These are phyloP conservation scores for Fusarium brevicatenulatum DNA, from an alignment of 2,329 filamentous ascomycete species.

Conservation along the genomic window DNA sequence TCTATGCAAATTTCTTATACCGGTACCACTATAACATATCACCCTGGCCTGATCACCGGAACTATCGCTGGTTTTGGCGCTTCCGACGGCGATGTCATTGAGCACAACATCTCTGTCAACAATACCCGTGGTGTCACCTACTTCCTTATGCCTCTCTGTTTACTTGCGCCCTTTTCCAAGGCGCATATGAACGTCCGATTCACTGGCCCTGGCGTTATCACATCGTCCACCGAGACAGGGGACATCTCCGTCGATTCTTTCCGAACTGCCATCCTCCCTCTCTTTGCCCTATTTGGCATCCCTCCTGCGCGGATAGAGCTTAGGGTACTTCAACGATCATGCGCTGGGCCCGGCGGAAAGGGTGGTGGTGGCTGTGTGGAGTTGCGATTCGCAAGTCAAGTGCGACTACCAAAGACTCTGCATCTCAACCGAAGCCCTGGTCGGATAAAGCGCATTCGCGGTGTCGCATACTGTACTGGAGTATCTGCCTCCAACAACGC, in stretches of 20 bases:
- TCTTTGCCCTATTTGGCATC: conserved; percentile 92
- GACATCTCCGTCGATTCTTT: conserved; percentile 95
- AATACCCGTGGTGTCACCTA: conserved; percentile 88
- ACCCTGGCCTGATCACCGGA: conserved; percentile 91
- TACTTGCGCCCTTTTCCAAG: conserved; percentile 94
- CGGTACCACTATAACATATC: conserved; percentile 91
- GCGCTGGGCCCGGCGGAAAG: conserved; percentile 76
- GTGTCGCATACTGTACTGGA: conserved; percentile 93
- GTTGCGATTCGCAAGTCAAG: conserved; percentile 90
- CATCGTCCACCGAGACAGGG: conserved; percentile 81
- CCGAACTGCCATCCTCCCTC: conserved; percentile 88
- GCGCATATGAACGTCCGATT: conserved; percentile 90
- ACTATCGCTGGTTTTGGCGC: conserved; percentile 80
- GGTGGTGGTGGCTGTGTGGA: conserved; percentile 95
- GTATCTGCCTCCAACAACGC: conserved; percentile 94
- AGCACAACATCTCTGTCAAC: conserved; percentile 80
- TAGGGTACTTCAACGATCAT: conserved; percentile 81
- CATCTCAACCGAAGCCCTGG: conserved; percentile 86
- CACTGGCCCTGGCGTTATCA: conserved; percentile 91
- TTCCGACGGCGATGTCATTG: conserved; percentile 76
- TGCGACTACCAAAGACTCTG: conserved; percentile 91
- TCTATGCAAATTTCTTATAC: conserved; percentile 96
- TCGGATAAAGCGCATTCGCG: conserved; percentile 86
- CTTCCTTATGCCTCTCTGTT: conserved; percentile 88
- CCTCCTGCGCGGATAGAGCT: conserved; percentile 82